Conservation (phyloP, 257 asterid genomes). For the Coffea canephora region DNA sequence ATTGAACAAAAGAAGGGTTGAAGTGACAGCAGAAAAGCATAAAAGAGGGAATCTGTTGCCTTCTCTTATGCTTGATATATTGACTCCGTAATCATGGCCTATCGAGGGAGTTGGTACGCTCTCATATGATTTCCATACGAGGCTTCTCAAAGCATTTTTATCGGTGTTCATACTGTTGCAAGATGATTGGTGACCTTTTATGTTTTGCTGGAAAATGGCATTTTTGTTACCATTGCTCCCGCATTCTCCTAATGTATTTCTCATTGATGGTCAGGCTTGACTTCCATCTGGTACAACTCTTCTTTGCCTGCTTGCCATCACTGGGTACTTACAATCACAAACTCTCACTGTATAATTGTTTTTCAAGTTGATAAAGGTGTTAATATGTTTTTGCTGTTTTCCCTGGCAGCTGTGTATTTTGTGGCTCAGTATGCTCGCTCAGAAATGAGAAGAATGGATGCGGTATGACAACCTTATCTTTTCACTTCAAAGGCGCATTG, state of each 20-base stretch:
- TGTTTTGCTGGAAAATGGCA: neutral
- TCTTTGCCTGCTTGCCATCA: conserved; percentile 89
- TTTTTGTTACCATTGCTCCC: conserved; percentile 4
- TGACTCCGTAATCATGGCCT: neutral
- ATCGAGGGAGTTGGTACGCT: neutral
- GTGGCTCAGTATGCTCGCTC: conserved; percentile 94
- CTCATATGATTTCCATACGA: neutral
- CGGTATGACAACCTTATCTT: conserved; percentile 45
- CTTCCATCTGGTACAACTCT: conserved; percentile 91
- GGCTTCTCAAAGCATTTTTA: too few relatives aligned
- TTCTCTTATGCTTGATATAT: neutral
- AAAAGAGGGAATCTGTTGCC: neutral
- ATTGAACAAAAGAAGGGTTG: neutral
- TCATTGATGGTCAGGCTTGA: conserved; percentile 56
- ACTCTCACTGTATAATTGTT: neutral
- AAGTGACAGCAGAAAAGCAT: neutral
- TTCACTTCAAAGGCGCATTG: neutral
- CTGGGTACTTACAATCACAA: conserved; percentile 51
- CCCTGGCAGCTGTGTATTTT: conserved; percentile 81
- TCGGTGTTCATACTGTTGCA: neutral
- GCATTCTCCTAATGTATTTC: conserved; percentile 8
- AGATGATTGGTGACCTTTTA: neutral
- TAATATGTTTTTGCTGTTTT: conserved; percentile 8
- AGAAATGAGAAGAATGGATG: conserved; percentile 94
- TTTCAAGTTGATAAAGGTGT: conserved; percentile 11